Percentiles rank a stretch among this genome's conserved stretches.
Evolutionary conservation across 2,329 filamentous ascomycete species (phyloP).

Genomic region (Exserohilum rostratum): DNA sequence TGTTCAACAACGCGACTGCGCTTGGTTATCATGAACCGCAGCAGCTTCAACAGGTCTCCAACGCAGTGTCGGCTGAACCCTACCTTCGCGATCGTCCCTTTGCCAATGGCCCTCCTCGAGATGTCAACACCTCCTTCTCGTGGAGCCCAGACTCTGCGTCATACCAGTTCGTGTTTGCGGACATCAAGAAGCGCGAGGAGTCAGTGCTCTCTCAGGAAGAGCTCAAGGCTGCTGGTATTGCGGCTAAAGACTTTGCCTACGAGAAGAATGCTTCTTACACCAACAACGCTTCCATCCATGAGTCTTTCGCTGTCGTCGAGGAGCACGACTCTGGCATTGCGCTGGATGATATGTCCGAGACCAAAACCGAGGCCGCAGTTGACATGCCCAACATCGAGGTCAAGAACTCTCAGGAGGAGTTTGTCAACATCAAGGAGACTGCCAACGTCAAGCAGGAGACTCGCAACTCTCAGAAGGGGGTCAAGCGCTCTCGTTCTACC

Average conservation of each 20-base stretch:
- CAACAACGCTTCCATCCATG: background rate
- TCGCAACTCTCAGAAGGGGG: no score
- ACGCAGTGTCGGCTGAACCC: no score
- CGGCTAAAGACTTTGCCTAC: background rate
- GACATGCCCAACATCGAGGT: background rate
- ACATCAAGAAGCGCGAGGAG: no score
- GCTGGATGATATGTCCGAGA: background rate
- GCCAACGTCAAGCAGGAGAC: no score
- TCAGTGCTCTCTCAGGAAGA: background rate
- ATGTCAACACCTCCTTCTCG: background rate
- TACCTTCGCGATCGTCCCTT: background rate
- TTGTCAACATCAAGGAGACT: no score
- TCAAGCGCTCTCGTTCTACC: no score
- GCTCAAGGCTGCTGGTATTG: background rate
- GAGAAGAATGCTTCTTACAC: background rate
- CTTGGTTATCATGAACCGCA: no score
- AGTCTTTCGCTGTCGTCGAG: background rate
- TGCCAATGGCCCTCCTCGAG: background rate
- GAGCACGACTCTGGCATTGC: background rate
- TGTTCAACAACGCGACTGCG: no score
- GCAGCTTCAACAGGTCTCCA: no score
- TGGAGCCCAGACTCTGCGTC: no score
- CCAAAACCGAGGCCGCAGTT: background rate
- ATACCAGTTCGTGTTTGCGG: no score
- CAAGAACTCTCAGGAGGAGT: background rate